Evolutionary conservation across 1,139 yeast genomes (phyloP).

Genomic region (Hanseniaspora sp.): DNA sequence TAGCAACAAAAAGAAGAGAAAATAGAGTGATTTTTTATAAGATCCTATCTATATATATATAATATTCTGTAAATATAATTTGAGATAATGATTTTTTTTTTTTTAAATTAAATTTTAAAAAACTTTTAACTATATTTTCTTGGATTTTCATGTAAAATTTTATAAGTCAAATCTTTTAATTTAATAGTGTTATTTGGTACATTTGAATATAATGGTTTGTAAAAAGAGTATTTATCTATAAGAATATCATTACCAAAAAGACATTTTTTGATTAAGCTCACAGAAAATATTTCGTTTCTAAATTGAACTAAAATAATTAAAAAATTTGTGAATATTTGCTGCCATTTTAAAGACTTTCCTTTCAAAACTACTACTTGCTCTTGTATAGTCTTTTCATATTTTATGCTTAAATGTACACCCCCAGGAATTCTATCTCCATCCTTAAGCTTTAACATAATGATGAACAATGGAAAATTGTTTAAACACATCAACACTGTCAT

Average conservation of each 20-base stretch:
- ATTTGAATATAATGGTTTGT: slow-evolving; percentile 40
- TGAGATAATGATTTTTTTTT: not conserved
- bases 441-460: slow-evolving; percentile 58
- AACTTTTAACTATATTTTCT: slow-evolving; percentile 2
- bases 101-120: too few relatives aligned
- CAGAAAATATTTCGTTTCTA: slow-evolving; percentile 36
- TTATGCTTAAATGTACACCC: slow-evolving; percentile 45
- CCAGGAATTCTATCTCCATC: slow-evolving; percentile 86
- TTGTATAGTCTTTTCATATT: slow-evolving; percentile 17
- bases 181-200: slow-evolving; percentile 36
- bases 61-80: slow-evolving; percentile 7
- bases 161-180: slow-evolving; percentile 22
- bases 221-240: slow-evolving; percentile 38
- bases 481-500: slow-evolving; percentile 55
- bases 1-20: slow-evolving; percentile 33
- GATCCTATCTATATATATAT: not conserved
- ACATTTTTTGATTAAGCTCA: slow-evolving; percentile 33
- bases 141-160: slow-evolving; percentile 9
- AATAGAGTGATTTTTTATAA: slow-evolving; percentile 18
- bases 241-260: slow-evolving; percentile 39
- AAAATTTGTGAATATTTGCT: slow-evolving; percentile 41
- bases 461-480: slow-evolving; percentile 75
- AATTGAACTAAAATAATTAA: slow-evolving; percentile 34
- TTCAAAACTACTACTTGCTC: slow-evolving; percentile 28
- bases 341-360: slow-evolving; percentile 37